These are phyloP conservation scores for Mentha longifolia DNA, from an alignment of 257 asterid genomes.

Conservation along the genomic window DNA sequence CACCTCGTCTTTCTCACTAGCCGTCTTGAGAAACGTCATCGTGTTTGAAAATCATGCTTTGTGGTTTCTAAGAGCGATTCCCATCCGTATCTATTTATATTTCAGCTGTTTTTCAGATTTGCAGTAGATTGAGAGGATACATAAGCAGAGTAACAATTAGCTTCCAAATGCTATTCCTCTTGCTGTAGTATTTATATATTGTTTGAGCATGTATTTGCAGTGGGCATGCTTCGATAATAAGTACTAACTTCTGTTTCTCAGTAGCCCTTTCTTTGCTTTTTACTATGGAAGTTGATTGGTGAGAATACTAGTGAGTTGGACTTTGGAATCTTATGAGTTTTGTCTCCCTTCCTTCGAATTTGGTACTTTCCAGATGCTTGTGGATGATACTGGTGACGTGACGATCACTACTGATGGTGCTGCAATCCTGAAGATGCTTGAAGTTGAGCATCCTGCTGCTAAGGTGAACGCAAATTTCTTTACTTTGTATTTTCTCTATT, in stretches of 20 bases:
- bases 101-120: background rate
- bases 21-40: background rate
- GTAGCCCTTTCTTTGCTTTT: conserved; percentile 1
- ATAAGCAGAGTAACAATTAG: background rate
- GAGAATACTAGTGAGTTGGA: conserved; percentile 16
- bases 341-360: conserved; percentile 19
- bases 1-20: background rate
- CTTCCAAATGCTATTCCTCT: background rate
- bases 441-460: conserved; percentile 99
- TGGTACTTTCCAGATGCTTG: conserved; percentile 78
- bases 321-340: conserved; percentile 9
- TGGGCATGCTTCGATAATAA: background rate
- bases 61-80: background rate
- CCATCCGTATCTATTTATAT: background rate
- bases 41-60: background rate
- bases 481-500: background rate
- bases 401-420: conserved; percentile 99
- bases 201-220: background rate
- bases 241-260: background rate
- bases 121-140: background rate
- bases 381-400: conserved; percentile 97
- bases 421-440: conserved; percentile 90
- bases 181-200: background rate
- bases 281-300: conserved; percentile 19
- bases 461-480: conserved; percentile 55